Evolutionary conservation across 2,329 filamentous ascomycete genomes (phyloP).

Genomic region (Curvularia hawaiiensis): DNA sequence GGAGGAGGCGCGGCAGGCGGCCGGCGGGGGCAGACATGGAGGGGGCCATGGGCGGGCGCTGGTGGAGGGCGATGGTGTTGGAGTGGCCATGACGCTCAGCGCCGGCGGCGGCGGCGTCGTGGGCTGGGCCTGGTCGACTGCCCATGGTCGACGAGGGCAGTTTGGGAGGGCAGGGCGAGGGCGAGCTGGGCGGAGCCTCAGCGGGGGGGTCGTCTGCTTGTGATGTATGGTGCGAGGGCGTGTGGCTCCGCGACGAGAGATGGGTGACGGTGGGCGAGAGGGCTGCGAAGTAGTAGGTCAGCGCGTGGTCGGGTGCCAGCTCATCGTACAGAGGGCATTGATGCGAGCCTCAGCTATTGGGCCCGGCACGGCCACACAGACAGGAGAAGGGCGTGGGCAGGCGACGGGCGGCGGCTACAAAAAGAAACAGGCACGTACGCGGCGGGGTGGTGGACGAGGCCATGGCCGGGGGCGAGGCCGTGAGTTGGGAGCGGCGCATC

Average conservation of each 20-base stretch:
- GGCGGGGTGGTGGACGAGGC: slow-evolving; percentile 52
- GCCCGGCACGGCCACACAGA: slow-evolving; percentile 6
- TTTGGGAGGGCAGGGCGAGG: slow-evolving; percentile 39
- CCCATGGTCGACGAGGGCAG: slow-evolving; percentile 39
- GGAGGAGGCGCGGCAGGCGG: slow-evolving; percentile 60
- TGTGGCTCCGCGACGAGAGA: slow-evolving; percentile 60
- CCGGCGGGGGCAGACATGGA: slow-evolving; percentile 54
- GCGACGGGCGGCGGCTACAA: slow-evolving; percentile 7
- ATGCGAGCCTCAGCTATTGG: slow-evolving; percentile 38
- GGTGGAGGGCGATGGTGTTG: slow-evolving; percentile 6
- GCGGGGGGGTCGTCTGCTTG: slow-evolving; percentile 56
- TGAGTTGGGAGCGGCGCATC: slow-evolving; percentile 44
- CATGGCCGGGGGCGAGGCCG: slow-evolving; percentile 58
- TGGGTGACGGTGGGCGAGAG: slow-evolving; percentile 59
- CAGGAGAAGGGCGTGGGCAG: too few relatives aligned
- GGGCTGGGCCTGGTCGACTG: slow-evolving; percentile 43
- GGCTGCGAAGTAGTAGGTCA: slow-evolving; percentile 49
- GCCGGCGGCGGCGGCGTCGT: slow-evolving; percentile 22
- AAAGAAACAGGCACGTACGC: slow-evolving; percentile 58
- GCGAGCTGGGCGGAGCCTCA: slow-evolving; percentile 57
- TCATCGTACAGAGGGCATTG: slow-evolving; percentile 49
- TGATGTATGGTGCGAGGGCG: slow-evolving; percentile 57
- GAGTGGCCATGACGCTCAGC: slow-evolving; percentile 15
- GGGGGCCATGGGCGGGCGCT: slow-evolving; percentile 45
- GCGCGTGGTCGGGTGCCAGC: slow-evolving; percentile 45